phyloP scores from a whole-genome alignment of 371 early-diverging fungal species.

The Apophysomyces variabilis region DNA sequence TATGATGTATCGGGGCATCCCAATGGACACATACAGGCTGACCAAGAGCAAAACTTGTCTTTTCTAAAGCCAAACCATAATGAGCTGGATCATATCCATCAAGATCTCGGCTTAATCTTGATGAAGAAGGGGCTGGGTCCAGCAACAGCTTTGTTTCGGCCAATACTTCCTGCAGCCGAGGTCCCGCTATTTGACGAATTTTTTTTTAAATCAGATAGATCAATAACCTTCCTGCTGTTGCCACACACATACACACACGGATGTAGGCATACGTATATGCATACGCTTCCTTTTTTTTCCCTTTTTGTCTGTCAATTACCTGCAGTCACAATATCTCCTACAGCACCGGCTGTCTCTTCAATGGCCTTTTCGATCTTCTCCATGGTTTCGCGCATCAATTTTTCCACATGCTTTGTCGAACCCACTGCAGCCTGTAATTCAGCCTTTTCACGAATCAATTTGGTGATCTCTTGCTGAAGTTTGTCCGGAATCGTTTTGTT shows the following conservation, averaged over 20 bases:
- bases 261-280: neutral
- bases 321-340: constrained; percentile 39
- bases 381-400: constrained; percentile 62
- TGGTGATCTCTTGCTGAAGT: constrained; percentile 38
- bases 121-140: constrained; percentile 36
- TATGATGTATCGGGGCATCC: constrained; percentile 65
- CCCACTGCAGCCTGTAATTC: constrained; percentile 37
- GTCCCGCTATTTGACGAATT: constrained; percentile 33
- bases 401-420: constrained; percentile 57
- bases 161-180: constrained; percentile 63
- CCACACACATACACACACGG: too few relatives aligned
- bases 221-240: too few relatives aligned
- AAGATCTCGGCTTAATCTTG: constrained; percentile 36
- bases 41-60: neutral
- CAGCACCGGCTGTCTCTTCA: constrained; percentile 60
- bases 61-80: constrained; percentile 46
- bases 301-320: neutral
- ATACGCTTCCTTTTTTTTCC: neutral
- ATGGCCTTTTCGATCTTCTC: constrained; percentile 64
- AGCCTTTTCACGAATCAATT: constrained; percentile 40
- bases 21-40: constrained; percentile 48
- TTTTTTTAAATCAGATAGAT: too few relatives aligned
- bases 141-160: constrained; percentile 58
- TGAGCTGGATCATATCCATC: constrained; percentile 53
- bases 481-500: constrained; percentile 37